Conservation (phyloP, 257 asterid species). For the Salvia miltiorrhiza region DNA sequence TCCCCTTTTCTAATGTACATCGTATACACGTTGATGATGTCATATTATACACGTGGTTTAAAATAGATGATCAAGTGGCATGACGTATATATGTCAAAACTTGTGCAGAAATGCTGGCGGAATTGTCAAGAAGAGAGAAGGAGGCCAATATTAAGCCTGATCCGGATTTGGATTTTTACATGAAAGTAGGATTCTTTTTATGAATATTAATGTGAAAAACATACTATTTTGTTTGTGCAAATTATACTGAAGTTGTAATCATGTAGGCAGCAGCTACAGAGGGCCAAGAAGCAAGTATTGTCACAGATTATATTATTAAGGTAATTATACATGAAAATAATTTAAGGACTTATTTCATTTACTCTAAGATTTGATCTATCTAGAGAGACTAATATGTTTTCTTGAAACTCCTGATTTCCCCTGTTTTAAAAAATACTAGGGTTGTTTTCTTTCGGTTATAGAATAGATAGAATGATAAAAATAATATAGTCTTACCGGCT, state of each 20-base stretch:
- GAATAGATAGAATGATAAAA: too few species aligned
- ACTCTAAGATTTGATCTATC: neutral
- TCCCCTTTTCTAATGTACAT: neutral
- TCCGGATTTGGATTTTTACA: constrained; percentile 56
- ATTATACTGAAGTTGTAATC: neutral
- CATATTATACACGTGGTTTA: neutral
- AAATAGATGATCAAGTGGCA: too few species aligned
- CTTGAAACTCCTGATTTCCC: too few species aligned
- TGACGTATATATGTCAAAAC: too few species aligned
- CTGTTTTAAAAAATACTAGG: too few species aligned
- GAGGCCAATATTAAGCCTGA: constrained; percentile 63
- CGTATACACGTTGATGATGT: neutral
- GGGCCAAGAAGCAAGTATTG: constrained; percentile 61
- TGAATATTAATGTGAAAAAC: neutral
- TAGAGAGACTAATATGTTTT: neutral
- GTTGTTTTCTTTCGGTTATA: too few species aligned
- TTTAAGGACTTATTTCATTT: neutral
- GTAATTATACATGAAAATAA: constrained; percentile 18
- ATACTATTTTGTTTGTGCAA: neutral
- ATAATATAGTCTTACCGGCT: too few species aligned
- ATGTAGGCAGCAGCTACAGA: constrained; percentile 58
- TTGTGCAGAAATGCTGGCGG: constrained; percentile 57
- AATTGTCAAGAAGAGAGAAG: constrained; percentile 60
- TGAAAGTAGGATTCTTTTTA: constrained; percentile 43
- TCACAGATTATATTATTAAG: constrained; percentile 63